Percentiles rank a stretch among this genome's conserved stretches.
Conservation (phyloP, 805 yeast genomes). For the Candida verbasci region DNA sequence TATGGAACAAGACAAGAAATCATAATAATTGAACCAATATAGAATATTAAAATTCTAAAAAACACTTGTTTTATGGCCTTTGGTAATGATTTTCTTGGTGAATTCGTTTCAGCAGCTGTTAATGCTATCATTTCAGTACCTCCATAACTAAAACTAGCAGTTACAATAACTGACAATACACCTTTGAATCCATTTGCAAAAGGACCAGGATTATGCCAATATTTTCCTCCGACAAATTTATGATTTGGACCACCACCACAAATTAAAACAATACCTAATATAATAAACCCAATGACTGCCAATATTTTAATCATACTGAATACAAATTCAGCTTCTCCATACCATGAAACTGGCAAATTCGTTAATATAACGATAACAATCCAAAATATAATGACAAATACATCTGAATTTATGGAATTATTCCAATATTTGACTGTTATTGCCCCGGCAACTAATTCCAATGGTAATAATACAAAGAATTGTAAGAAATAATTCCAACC, state of each 20-base stretch:
- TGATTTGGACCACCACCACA: conserved; percentile 53
- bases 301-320: conserved; percentile 44
- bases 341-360: conserved; percentile 49
- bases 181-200: conserved; percentile 45
- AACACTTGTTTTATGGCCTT: conserved; percentile 36
- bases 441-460: conserved; percentile 54
- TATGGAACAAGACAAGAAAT: conserved; percentile 24
- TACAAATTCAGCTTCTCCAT: conserved; percentile 56
- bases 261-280: conserved; percentile 42
- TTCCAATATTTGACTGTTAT: conserved; percentile 56
- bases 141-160: conserved; percentile 35
- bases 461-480: conserved; percentile 42
- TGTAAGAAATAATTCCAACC: conserved; percentile 31
- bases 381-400: conserved; percentile 54
- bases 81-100: conserved; percentile 28
- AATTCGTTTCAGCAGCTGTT: conserved; percentile 33
- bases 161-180: conserved; percentile 29
- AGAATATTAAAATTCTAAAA: conserved; percentile 34
- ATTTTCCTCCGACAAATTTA: conserved; percentile 42
- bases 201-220: conserved; percentile 50
- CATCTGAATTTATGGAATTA: conserved; percentile 46
- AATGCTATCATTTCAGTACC: conserved; percentile 36
- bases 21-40: conserved; percentile 24
- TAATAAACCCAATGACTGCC: conserved; percentile 46
- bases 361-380: conserved; percentile 43